These are phyloP conservation scores for Aquilaria agallochum DNA, from an alignment of 441 rosid species.

Conservation along the genomic window DNA sequence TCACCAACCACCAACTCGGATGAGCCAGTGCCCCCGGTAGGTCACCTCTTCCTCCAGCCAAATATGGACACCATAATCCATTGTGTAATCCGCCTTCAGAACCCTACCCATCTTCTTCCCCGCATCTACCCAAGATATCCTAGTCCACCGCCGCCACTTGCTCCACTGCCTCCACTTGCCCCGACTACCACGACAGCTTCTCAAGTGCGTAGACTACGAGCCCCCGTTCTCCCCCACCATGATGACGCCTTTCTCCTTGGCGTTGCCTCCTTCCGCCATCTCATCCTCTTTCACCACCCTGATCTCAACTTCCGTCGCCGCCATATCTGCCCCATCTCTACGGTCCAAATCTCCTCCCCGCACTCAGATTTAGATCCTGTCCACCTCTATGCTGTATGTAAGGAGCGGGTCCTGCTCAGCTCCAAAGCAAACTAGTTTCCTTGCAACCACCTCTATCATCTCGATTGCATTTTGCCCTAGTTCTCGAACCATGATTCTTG, in stretches of 20 bases:
- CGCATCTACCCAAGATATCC: no score
- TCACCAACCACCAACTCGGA: no score
- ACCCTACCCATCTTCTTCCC: no score
- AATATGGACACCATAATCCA: no score
- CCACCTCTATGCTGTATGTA: slow-evolving; percentile 46
- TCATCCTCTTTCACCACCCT: slow-evolving; percentile 28
- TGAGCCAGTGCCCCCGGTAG: no score
- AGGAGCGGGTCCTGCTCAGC: slow-evolving; percentile 37
- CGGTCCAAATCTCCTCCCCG: slow-evolving; percentile 23
- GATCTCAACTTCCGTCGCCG: slow-evolving; percentile 6
- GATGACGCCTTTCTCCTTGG: slow-evolving; percentile 38
- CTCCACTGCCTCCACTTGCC: slow-evolving; percentile 29
- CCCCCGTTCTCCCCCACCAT: slow-evolving; percentile 16
- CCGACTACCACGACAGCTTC: slow-evolving; percentile 35
- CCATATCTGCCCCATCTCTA: slow-evolving; percentile 9
- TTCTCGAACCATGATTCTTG: slow-evolving; percentile 51
- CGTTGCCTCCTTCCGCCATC: slow-evolving; percentile 37
- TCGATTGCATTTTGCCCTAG: slow-evolving; percentile 64
- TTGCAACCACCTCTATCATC: slow-evolving; percentile 57
- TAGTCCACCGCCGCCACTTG: no score
- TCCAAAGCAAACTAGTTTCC: slow-evolving; percentile 49
- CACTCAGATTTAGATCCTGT: slow-evolving; percentile 16
- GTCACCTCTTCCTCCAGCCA: no score
- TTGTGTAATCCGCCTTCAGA: no score
- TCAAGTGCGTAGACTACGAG: slow-evolving; percentile 48